phyloP scores from a whole-genome alignment of 2,329 filamentous ascomycete species.

The Phialophora macrospora region DNA sequence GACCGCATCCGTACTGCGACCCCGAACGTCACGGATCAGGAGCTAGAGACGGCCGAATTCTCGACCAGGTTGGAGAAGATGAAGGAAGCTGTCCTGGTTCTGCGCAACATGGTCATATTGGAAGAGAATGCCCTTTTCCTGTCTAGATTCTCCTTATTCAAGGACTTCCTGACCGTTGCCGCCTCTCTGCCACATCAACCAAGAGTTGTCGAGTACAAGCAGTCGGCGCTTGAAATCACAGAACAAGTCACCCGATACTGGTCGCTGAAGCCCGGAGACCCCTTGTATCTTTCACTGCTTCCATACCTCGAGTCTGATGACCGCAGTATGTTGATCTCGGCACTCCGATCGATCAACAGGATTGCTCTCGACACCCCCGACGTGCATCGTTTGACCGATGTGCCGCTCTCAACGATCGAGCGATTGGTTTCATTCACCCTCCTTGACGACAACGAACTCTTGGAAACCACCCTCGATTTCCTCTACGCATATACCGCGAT shows the following conservation, averaged over 20 bases:
- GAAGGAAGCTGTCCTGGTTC: conserved; percentile 82
- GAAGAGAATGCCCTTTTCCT: conserved; percentile 85
- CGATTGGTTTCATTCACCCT: conserved; percentile 49
- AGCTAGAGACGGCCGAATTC: conserved; percentile 51
- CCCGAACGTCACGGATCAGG: conserved; percentile 62
- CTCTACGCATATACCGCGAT: conserved; percentile 93
- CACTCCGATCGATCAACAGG: conserved; percentile 79
- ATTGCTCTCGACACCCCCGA: conserved; percentile 86
- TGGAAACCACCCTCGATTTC: conserved; percentile 88
- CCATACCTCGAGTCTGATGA: conserved; percentile 61
- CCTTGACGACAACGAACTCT: conserved; percentile 77
- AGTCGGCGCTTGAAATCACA: conserved; percentile 87
- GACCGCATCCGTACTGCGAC: conserved; percentile 70
- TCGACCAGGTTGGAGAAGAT: conserved; percentile 74
- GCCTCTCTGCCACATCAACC: conserved; percentile 76
- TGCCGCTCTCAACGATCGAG: conserved; percentile 69
- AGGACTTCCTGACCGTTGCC: conserved; percentile 81
- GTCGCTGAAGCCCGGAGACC: conserved; percentile 71
- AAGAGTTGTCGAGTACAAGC: conserved; percentile 79
- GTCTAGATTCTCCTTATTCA: conserved; percentile 73
- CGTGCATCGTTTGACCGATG: conserved; percentile 74
- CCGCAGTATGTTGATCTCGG: conserved; percentile 78
- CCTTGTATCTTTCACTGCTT: conserved; percentile 77
- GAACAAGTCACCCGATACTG: conserved; percentile 88
- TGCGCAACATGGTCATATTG: conserved; percentile 95